phyloP scores from a whole-genome alignment of 108 stramenopile genomes.

The Pseudonitzschia multistriata region DNA sequence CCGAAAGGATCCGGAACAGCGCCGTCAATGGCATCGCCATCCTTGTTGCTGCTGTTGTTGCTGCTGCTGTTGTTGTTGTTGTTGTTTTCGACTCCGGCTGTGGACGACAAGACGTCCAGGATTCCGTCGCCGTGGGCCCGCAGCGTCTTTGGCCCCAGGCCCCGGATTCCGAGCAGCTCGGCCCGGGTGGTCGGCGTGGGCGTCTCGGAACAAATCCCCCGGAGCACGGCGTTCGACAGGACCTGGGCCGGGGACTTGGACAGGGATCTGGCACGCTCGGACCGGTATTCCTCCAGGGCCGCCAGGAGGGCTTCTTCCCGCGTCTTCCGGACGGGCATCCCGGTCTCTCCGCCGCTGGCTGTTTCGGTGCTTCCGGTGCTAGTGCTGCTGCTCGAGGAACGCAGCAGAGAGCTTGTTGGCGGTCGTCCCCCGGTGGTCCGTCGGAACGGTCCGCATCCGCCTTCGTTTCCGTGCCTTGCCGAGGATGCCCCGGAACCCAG shows the following conservation, averaged over 20 bases:
- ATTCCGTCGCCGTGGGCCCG: neutral
- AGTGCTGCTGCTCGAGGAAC: too few relatives aligned
- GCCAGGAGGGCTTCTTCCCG: slow-evolving; percentile 5
- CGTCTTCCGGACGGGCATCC: too few relatives aligned
- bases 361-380: too few relatives aligned
- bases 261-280: slow-evolving; percentile 3
- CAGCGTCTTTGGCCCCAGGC: slow-evolving; percentile 23
- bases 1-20: too few relatives aligned
- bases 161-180: slow-evolving; percentile 29
- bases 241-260: slow-evolving; percentile 28
- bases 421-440: too few relatives aligned
- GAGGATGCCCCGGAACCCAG: too few relatives aligned
- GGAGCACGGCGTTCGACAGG: slow-evolving; percentile 29
- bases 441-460: too few relatives aligned
- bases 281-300: slow-evolving; percentile 31
- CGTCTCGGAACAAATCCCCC: slow-evolving; percentile 22
- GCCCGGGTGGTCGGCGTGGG: slow-evolving; percentile 14
- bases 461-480: too few relatives aligned
- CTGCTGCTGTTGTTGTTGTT: neutral
- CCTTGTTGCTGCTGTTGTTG: neutral
- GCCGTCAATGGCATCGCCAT: too few relatives aligned
- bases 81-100: neutral
- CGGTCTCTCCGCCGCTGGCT: too few relatives aligned
- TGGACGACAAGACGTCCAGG: neutral
- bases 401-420: too few relatives aligned